phyloP scores from a whole-genome alignment of 768 basidiomycete species.

The Royoungia palumana region DNA sequence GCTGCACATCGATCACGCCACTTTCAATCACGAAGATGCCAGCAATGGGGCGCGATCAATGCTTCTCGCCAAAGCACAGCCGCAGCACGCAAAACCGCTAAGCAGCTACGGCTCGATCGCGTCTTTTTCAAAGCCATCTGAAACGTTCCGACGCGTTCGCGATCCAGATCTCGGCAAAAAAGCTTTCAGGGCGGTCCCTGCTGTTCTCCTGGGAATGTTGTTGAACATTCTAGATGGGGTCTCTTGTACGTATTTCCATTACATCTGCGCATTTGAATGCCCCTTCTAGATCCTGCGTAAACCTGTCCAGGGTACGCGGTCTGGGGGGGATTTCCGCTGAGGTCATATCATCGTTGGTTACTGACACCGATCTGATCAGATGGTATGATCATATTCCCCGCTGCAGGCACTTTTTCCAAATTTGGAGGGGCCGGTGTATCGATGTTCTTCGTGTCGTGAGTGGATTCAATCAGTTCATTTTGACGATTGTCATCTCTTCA shows the following conservation, averaged over 20 bases:
- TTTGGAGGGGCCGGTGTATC: slow-evolving; percentile 90
- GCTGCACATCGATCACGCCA: slow-evolving; percentile 13
- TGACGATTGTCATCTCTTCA: neutral
- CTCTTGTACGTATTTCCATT: slow-evolving; percentile 57
- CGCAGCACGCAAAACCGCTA: slow-evolving; percentile 6
- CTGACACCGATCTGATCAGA: slow-evolving; percentile 41
- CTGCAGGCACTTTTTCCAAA: slow-evolving; percentile 70
- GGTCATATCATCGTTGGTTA: neutral
- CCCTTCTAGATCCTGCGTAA: slow-evolving; percentile 7
- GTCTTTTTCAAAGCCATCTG: slow-evolving; percentile 5
- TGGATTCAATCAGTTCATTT: slow-evolving; percentile 5
- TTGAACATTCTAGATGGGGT: slow-evolving; percentile 93
- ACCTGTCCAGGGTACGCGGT: neutral
- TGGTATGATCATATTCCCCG: slow-evolving; percentile 96
- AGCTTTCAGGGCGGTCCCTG: slow-evolving; percentile 57
- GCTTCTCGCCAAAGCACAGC: slow-evolving; percentile 4
- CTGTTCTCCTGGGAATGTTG: slow-evolving; percentile 78
- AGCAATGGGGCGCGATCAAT: neutral
- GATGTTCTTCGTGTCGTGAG: slow-evolving; percentile 88
- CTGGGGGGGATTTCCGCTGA: neutral
- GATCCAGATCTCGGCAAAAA: slow-evolving; percentile 18
- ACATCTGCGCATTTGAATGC: neutral
- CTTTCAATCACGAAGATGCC: neutral
- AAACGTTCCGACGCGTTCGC: slow-evolving; percentile 6
- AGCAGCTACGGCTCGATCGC: slow-evolving; percentile 11